These are phyloP conservation scores for Aspergillus aculeatinus DNA, from an alignment of 2,329 filamentous ascomycete species.

Conservation along the genomic window DNA sequence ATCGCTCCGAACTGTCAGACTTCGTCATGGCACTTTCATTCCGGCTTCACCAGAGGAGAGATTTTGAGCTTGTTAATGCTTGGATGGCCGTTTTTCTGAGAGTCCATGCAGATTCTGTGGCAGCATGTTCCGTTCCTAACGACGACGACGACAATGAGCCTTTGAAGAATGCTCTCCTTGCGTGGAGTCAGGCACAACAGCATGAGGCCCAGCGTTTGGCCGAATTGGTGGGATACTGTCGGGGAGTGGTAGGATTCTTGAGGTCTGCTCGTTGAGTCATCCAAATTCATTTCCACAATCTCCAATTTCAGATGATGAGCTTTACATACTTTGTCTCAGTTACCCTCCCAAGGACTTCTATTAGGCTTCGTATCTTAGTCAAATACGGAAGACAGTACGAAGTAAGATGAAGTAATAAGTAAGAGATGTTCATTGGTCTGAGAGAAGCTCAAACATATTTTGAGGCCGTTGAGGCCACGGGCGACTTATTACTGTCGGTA, in stretches of 20 bases:
- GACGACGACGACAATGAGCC: conserved; percentile 39
- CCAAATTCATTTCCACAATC: background rate
- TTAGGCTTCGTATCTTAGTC: background rate
- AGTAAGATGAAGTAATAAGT: background rate
- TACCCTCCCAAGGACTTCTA: background rate
- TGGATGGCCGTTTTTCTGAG: conserved; percentile 96
- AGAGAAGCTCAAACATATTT: conserved; percentile 17
- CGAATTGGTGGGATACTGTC: conserved; percentile 79
- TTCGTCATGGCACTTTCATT: conserved; percentile 81
- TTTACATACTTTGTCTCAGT: background rate
- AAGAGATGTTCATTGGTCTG: conserved; percentile 7
- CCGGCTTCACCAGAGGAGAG: conserved; percentile 65
- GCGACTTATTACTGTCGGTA: background rate
- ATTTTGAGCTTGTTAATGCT: conserved; percentile 91
- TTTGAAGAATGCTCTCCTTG: conserved; percentile 60
- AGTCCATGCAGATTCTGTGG: conserved; percentile 67
- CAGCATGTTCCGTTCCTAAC: conserved; percentile 46
- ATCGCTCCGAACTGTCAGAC: conserved; percentile 67
- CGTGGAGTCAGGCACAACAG: conserved; percentile 73
- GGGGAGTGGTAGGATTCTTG: conserved; percentile 80
- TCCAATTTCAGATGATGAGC: background rate
- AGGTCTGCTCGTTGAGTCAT: conserved; percentile 52
- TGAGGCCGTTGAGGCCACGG: background rate
- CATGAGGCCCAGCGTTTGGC: conserved; percentile 69
- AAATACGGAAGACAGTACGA: background rate